phyloP scores from a whole-genome alignment of 257 asterid genomes.

The Leptodermis oblonga region DNA sequence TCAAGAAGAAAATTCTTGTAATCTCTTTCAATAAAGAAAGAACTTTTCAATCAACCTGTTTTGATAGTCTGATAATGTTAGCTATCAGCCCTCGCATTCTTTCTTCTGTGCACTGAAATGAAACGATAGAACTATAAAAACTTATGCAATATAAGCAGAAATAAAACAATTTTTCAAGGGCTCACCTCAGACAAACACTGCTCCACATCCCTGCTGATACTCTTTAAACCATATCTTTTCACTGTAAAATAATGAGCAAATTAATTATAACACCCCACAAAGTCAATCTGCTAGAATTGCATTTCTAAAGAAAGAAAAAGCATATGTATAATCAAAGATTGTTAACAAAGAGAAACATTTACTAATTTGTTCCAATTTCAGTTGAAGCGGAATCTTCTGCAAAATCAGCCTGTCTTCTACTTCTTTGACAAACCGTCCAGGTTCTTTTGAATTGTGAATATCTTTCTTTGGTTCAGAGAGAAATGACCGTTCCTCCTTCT shows the following conservation, averaged over 20 bases:
- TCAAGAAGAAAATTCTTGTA: neutral
- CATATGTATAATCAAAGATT: slow-evolving; percentile 7
- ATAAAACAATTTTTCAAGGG: slow-evolving; percentile 13
- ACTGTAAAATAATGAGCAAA: slow-evolving; percentile 46
- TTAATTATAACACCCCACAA: slow-evolving; percentile 1
- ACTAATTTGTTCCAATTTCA: slow-evolving; percentile 74
- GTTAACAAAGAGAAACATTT: slow-evolving; percentile 19
- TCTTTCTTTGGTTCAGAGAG: slow-evolving; percentile 83
- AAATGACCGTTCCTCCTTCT: slow-evolving; percentile 94
- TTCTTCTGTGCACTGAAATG: slow-evolving; percentile 72
- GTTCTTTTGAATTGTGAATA: slow-evolving; percentile 71
- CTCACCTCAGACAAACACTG: slow-evolving; percentile 78
- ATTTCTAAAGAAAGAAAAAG: slow-evolving; percentile 1
- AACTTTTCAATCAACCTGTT: slow-evolving; percentile 45
- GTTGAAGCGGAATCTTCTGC: slow-evolving; percentile 80
- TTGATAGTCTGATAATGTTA: slow-evolving; percentile 63
- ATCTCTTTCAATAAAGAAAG: neutral
- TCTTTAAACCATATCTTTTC: slow-evolving; percentile 70
- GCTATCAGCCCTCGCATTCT: slow-evolving; percentile 73
- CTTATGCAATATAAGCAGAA: slow-evolving; percentile 13
- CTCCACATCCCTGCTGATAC: slow-evolving; percentile 68
- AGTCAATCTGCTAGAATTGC: slow-evolving; percentile 13
- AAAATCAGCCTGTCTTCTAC: slow-evolving; percentile 80
- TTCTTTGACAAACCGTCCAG: slow-evolving; percentile 86
- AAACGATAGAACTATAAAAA: slow-evolving; percentile 16